Evolutionary conservation across 1,284 basidiomycete genomes (phyloP), one percentile per base, ranked within the genome.

Genomic region (Sparassis latifolia): DNA sequence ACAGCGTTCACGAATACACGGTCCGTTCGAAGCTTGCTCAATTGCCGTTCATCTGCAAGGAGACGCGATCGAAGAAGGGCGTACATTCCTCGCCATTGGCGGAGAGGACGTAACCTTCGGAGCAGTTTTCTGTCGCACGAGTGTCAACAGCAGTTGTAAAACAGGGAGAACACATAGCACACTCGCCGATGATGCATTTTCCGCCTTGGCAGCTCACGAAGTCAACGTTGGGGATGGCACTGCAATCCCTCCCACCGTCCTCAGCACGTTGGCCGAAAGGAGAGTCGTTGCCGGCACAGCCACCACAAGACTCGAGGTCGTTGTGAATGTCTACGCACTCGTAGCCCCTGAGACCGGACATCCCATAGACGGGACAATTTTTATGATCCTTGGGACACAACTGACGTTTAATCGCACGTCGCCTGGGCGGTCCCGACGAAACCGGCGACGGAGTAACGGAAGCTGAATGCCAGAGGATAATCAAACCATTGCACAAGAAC

Each of bases 241-340:
- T 57, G 52, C 62, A 63, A 53, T 62, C 60, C 20, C 58, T 42
- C 12, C 61, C 62, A 12, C 55, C 58, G 33, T 47, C 54, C 27
- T 47, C 35, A 20, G 38, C 51, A 12, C 45, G 45, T 51, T 55
- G 53, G 20, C 56, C 58, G 50, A 59, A 54, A 49, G 58, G 56
- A 38, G 56, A 60, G 48, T 58, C 57, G 35, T 50, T 51, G 33
- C 40, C 45, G 33, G 54, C 60, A 51, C 62, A 60, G 29, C 60
- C 62, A 39, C 62, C 62, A 52, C 62, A 63, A 42, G 56, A 55
- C 56, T 63, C 62, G 30, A 63, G 55, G 47, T 59, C 59, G 55
- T 49, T 49, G 41, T 51, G 41, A 20, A 56, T 50, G 51, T 62
- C 62, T 33, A 62, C 52, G 51, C 62, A 63, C 52, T 60, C 58